Conservation (phyloP, 257 asterid species). For the Echites panduratus region DNA sequence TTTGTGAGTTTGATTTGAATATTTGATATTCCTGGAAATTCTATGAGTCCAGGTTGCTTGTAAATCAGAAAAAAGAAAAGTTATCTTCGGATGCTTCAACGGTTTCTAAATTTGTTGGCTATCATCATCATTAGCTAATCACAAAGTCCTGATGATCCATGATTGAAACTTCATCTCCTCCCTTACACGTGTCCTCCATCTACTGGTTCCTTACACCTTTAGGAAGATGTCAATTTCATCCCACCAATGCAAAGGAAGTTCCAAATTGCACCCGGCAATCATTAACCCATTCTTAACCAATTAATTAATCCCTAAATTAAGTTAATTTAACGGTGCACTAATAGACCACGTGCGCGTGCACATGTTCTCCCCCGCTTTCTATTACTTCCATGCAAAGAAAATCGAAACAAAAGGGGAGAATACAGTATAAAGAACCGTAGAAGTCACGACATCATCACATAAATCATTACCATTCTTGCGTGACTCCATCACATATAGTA, state of each 20-base stretch:
- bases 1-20: too few species aligned
- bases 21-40: too few species aligned
- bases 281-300: not conserved
- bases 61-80: too few species aligned
- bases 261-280: not conserved
- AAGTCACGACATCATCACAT: too few species aligned
- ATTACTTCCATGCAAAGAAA: not conserved
- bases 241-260: too few species aligned
- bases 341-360: not conserved
- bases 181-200: slow-evolving; percentile 17
- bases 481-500: not conserved
- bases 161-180: not conserved
- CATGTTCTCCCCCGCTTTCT: not conserved
- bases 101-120: slow-evolving; percentile 6
- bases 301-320: not conserved
- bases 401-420: not conserved
- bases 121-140: slow-evolving; percentile 9
- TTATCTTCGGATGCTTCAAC: slow-evolving; percentile 17
- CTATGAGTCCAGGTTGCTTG: too few species aligned
- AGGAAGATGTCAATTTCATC: not conserved
- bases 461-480: not conserved
- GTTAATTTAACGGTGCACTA: not conserved
- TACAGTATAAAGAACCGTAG: too few species aligned
- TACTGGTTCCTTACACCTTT: not conserved
- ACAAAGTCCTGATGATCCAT: not conserved